These are phyloP conservation scores for Pythium insidiosum DNA, from an alignment of 352 stramenopile species.

Conservation along the genomic window DNA sequence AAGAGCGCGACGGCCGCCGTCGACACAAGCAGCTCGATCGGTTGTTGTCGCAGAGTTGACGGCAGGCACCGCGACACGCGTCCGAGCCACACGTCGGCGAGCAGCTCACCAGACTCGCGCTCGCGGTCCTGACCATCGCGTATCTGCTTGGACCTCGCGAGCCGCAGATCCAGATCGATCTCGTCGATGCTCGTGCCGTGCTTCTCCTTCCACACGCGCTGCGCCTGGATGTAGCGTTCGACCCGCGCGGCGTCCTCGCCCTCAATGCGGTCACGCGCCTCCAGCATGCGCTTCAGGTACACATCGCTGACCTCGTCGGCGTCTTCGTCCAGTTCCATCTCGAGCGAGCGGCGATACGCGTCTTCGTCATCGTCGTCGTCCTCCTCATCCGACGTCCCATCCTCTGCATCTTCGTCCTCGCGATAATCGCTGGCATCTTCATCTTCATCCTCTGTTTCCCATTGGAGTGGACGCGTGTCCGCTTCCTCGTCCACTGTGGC, in stretches of 20 bases:
- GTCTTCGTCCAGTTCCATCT: slow-evolving; percentile 12
- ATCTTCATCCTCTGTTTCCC: slow-evolving; percentile 1
- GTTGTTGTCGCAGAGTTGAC: no score
- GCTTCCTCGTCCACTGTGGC: neutral
- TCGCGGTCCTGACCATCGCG: neutral
- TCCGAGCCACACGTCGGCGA: slow-evolving; percentile 3
- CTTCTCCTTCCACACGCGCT: slow-evolving; percentile 21
- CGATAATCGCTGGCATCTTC: slow-evolving; percentile 14
- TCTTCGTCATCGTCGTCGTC: slow-evolving; percentile 7
- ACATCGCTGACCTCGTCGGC: slow-evolving; percentile 16
- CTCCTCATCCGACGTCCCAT: neutral
- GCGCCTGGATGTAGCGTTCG: slow-evolving; percentile 18
- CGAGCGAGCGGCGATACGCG: slow-evolving; percentile 7
- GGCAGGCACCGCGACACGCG: slow-evolving; percentile 5
- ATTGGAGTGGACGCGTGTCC: no score
- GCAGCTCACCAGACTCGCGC: neutral
- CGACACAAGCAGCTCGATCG: no score
- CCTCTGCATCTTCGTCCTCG: neutral
- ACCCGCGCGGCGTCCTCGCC: slow-evolving; percentile 21
- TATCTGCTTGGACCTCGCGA: neutral
- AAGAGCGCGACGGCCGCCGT: slow-evolving; percentile 7
- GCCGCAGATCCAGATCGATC: slow-evolving; percentile 15
- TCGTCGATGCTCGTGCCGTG: slow-evolving; percentile 25
- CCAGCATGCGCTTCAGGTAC: slow-evolving; percentile 22
- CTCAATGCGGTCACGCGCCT: slow-evolving; percentile 8